Conservation (phyloP, 139 green algal genomes). For the Microglena sp. region DNA sequence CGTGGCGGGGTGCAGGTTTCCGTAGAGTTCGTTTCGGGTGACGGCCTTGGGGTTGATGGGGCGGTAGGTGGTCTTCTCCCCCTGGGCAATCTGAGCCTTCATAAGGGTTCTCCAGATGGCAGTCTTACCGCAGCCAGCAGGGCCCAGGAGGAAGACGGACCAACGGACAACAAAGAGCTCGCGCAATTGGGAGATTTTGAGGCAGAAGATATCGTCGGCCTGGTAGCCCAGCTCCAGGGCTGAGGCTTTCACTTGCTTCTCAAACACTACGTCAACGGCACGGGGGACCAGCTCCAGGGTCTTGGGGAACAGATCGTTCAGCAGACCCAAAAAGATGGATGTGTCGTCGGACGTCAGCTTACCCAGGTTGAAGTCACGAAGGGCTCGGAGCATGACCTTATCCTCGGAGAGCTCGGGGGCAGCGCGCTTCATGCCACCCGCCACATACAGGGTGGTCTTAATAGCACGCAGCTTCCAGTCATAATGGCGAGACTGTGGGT, state of each 20-base stretch:
- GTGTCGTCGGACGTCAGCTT: conserved; percentile 87
- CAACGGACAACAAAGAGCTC: conserved; percentile 80
- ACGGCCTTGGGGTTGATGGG: conserved; percentile 85
- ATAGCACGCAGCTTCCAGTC: conserved; percentile 97
- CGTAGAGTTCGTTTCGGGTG: conserved; percentile 89
- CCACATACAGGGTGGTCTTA: conserved; percentile 93
- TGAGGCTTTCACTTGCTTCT: conserved; percentile 64
- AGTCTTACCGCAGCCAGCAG: conserved; percentile 83
- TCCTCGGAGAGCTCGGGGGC: conserved; percentile 80
- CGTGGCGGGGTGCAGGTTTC: conserved; percentile 39
- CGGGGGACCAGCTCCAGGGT: conserved; percentile 71
- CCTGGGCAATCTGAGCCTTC: conserved; percentile 54
- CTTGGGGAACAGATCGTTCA: conserved; percentile 89
- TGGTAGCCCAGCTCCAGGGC: conserved; percentile 73
- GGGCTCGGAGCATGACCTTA: conserved; percentile 79
- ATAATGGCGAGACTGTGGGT: conserved; percentile 57
- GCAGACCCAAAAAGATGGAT: conserved; percentile 83
- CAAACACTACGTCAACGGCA: conserved; percentile 64
- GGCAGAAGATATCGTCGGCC: conserved; percentile 75
- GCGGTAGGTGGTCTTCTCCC: conserved; percentile 49
- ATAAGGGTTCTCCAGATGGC: conserved; percentile 85
- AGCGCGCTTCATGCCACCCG: conserved; percentile 82
- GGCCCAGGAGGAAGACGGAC: conserved; percentile 87
- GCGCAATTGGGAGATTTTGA: conserved; percentile 83
- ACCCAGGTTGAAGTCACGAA: conserved; percentile 92